These are phyloP conservation scores for Corynascus novoguineensis DNA, from an alignment of 495 filamentous ascomycete species.

Conservation along the genomic window DNA sequence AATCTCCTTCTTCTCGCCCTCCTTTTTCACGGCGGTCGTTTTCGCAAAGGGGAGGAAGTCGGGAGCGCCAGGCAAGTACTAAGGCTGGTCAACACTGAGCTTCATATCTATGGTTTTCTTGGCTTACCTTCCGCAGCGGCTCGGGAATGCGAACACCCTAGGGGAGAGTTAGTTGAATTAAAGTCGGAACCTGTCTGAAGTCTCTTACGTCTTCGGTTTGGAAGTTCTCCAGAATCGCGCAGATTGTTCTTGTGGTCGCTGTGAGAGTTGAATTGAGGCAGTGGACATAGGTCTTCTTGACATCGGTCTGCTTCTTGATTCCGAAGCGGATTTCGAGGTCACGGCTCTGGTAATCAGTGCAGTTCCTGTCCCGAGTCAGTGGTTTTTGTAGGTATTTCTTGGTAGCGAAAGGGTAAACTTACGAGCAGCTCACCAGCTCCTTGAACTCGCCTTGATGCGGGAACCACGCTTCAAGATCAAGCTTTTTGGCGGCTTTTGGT, in stretches of 20 bases:
- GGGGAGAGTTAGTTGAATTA: conserved; percentile 3
- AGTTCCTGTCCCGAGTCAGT: conserved; percentile 48
- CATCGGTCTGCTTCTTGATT: conserved; percentile 41
- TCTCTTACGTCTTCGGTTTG: conserved; percentile 73
- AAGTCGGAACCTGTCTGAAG: background rate
- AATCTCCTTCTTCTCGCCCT: conserved; percentile 34
- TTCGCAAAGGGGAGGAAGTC: conserved; percentile 75
- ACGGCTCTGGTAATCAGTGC: conserved; percentile 89
- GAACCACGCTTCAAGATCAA: conserved; percentile 96
- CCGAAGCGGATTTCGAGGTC: conserved; percentile 66
- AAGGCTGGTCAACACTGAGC: background rate
- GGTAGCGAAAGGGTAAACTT: background rate
- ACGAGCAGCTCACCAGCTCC: conserved; percentile 85
- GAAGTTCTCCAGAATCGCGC: conserved; percentile 94
- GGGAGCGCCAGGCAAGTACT: conserved; percentile 85
- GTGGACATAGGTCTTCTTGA: conserved; percentile 89
- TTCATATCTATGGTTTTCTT: background rate
- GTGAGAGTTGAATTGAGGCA: conserved; percentile 87
- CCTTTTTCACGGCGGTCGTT: conserved; percentile 39
- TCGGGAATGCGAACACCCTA: conserved; percentile 82
- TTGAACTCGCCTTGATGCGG: conserved; percentile 83
- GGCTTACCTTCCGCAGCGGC: conserved; percentile 57
- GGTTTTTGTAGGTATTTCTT: background rate
- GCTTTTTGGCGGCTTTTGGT: conserved; percentile 72
- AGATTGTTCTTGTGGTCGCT: conserved; percentile 89